A percentile compares a stretch with the other conserved stretches of the same genome.
These are phyloP conservation scores for Anethum foeniculum DNA, from an alignment of 140 eudicot genomes.

Conservation along the genomic window DNA sequence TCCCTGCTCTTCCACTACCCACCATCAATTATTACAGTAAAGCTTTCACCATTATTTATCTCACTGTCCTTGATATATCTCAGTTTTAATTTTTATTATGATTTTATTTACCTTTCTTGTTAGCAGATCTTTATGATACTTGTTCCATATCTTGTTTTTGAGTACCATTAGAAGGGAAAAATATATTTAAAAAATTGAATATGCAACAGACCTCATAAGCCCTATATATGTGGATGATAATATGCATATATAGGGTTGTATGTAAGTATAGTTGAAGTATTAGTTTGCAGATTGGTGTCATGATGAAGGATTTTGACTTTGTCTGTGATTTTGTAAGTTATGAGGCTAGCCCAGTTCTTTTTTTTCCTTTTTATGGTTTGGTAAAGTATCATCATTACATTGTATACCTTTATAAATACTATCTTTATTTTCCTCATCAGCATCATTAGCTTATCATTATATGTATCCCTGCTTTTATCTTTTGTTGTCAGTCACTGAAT, in stretches of 20 bases:
- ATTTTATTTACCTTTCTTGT: not conserved
- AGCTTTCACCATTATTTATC: not conserved
- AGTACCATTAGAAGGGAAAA: not conserved
- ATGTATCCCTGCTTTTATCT: not conserved
- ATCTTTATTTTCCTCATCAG: not conserved
- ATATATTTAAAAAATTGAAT: no score
- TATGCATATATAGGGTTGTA: not conserved
- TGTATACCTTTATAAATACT: not conserved
- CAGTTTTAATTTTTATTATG: not conserved
- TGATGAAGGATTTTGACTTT: slow-evolving; percentile 1
- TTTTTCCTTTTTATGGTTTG: not conserved
- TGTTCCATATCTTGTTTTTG: not conserved
- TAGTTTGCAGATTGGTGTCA: slow-evolving; percentile 6
- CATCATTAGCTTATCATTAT: slow-evolving; percentile 8
- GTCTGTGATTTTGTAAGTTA: not conserved
- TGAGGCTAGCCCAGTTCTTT: not conserved
- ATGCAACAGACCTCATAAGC: no score
- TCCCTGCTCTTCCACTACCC: not conserved
- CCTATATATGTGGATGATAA: no score
- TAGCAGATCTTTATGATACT: not conserved
- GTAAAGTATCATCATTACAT: slow-evolving; percentile 2
- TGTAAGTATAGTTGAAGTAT: not conserved
- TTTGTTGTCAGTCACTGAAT: not conserved
- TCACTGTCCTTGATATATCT: not conserved
- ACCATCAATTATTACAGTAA: not conserved